Percentiles rank a stretch among this genome's conserved stretches.
Evolutionary conservation across 2,329 filamentous ascomycete species (phyloP).

Genomic region (Pezicula radicicola): DNA sequence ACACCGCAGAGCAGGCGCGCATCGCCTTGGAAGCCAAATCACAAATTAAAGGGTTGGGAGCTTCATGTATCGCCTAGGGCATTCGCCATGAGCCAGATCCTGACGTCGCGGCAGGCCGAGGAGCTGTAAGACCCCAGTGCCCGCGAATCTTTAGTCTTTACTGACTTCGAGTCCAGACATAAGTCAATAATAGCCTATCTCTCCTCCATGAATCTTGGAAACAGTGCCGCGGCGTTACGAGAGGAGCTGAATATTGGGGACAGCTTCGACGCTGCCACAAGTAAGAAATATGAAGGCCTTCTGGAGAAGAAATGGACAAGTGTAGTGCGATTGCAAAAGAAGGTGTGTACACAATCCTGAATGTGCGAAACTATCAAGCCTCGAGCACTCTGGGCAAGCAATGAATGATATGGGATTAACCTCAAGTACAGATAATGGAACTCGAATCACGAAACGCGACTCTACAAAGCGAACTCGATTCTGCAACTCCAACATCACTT

Average conservation of each 20-base stretch:
- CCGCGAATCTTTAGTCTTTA: constrained; percentile 9
- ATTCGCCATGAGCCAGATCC: constrained; percentile 65
- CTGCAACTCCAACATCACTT: constrained; percentile 71
- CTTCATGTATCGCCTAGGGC: constrained; percentile 9
- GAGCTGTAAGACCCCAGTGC: constrained; percentile 66
- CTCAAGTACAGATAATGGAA: constrained; percentile 73
- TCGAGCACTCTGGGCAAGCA: not conserved
- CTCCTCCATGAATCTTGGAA: constrained; percentile 66
- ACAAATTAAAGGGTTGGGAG: constrained; percentile 5
- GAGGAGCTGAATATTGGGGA: constrained; percentile 71
- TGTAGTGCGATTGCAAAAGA: constrained; percentile 91
- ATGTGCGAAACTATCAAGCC: too few relatives aligned
- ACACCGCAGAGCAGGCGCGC: constrained; percentile 12
- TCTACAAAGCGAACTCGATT: constrained; percentile 82
- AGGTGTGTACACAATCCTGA: constrained; percentile 50
- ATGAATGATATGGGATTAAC: constrained; percentile 6
- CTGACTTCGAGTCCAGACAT: constrained; percentile 55
- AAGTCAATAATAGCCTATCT: constrained; percentile 93
- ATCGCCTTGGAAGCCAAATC: constrained; percentile 13
- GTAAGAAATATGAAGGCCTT: constrained; percentile 91
- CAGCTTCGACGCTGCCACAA: constrained; percentile 72
- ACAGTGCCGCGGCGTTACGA: constrained; percentile 68
- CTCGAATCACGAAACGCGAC: constrained; percentile 72
- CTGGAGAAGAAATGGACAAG: constrained; percentile 99
- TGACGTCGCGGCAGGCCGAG: constrained; percentile 80